These are phyloP conservation scores for Cytospora schulzeri DNA, from an alignment of 2,329 filamentous ascomycete species.

Conservation along the genomic window DNA sequence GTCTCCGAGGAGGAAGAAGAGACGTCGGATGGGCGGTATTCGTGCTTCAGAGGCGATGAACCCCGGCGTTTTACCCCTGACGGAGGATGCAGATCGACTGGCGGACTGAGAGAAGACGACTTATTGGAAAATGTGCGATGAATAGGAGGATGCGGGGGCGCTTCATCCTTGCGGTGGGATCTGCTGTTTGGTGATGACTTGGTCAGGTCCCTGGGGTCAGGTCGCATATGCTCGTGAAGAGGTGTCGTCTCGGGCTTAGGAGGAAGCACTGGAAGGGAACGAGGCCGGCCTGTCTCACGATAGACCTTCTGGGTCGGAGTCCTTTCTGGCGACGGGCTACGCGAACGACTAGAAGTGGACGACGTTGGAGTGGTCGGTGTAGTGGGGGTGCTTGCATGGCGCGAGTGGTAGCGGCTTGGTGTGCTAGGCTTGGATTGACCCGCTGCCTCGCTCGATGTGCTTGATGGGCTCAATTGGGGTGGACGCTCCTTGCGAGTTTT, in stretches of 20 bases:
- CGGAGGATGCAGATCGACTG: slow-evolving; percentile 46
- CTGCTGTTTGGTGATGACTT: slow-evolving; percentile 40
- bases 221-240: slow-evolving; percentile 42
- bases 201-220: slow-evolving; percentile 40
- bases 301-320: slow-evolving; percentile 43
- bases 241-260: slow-evolving; percentile 35
- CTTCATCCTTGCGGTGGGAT: slow-evolving; percentile 53
- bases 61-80: slow-evolving; percentile 66
- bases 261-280: slow-evolving; percentile 25
- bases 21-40: slow-evolving; percentile 83
- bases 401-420: slow-evolving; percentile 41
- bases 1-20: slow-evolving; percentile 65
- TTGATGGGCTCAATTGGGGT: slow-evolving; percentile 31
- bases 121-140: slow-evolving; percentile 51
- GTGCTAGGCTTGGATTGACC: slow-evolving; percentile 37
- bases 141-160: slow-evolving; percentile 57
- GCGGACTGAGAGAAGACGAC: slow-evolving; percentile 46
- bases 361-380: slow-evolving; percentile 33
- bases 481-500: slow-evolving; percentile 9
- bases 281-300: slow-evolving; percentile 28
- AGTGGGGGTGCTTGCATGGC: slow-evolving; percentile 35
- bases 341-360: slow-evolving; percentile 18
- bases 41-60: slow-evolving; percentile 94
- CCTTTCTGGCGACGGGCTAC: slow-evolving; percentile 37
- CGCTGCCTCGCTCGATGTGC: slow-evolving; percentile 25